Conservation (phyloP, 805 yeast species). For the Yarrowia sp. region DNA sequence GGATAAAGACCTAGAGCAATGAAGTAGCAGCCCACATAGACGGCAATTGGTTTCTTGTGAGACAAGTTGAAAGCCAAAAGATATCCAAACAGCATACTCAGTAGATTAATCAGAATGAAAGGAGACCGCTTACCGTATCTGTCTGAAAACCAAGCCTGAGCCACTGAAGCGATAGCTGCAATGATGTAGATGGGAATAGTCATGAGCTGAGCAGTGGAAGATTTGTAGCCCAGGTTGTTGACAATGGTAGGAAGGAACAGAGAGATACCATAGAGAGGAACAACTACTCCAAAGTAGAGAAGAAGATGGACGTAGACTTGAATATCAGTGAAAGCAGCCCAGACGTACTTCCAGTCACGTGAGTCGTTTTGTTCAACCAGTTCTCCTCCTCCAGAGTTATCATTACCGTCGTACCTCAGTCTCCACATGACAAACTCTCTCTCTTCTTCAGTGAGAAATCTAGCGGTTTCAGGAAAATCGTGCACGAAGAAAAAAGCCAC, state of each 20-base stretch:
- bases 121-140: slow-evolving; percentile 39
- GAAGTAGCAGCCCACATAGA: slow-evolving; percentile 57
- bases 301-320: slow-evolving; percentile 51
- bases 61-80: slow-evolving; percentile 48
- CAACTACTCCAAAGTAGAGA: slow-evolving; percentile 52
- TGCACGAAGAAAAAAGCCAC: slow-evolving; percentile 28
- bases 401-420: slow-evolving; percentile 19
- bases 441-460: slow-evolving; percentile 32
- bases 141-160: slow-evolving; percentile 33
- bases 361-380: slow-evolving; percentile 8
- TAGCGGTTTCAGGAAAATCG: slow-evolving; percentile 31
- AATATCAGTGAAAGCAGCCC: slow-evolving; percentile 49
- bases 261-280: slow-evolving; percentile 60
- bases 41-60: slow-evolving; percentile 33
- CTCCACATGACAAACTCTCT: slow-evolving; percentile 32
- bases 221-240: slow-evolving; percentile 55
- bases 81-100: slow-evolving; percentile 41
- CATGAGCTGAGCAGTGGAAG: slow-evolving; percentile 52
- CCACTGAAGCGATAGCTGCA: slow-evolving; percentile 38
- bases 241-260: slow-evolving; percentile 59
- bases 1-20: slow-evolving; percentile 53
- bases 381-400: slow-evolving; percentile 37
- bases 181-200: slow-evolving; percentile 48
- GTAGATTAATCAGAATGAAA: slow-evolving; percentile 34
- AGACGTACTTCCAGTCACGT: slow-evolving; percentile 12